These are phyloP conservation scores for Fusarium sp. DNA, from an alignment of 2,329 filamentous ascomycete species.

Conservation along the genomic window DNA sequence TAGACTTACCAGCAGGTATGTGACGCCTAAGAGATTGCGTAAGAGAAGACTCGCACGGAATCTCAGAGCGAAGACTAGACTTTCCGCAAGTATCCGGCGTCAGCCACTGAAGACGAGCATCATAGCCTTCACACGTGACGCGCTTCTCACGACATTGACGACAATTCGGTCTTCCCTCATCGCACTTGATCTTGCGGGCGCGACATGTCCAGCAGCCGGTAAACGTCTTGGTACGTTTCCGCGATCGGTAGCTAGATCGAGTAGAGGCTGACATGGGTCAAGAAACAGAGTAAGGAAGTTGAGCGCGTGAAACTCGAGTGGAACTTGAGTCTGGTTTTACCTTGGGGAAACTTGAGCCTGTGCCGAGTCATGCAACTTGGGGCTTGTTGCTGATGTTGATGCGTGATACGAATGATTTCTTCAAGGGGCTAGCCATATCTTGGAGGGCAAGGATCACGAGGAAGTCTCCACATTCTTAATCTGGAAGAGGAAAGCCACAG, in stretches of 20 bases:
- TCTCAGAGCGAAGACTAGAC: not conserved
- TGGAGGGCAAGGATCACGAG: not conserved
- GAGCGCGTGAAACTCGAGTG: not conserved
- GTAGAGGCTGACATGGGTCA: conserved; percentile 15
- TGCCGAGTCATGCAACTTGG: not conserved
- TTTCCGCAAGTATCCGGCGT: not conserved
- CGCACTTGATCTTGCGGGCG: conserved; percentile 50
- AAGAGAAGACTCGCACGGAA: not conserved
- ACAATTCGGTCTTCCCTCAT: conserved; percentile 48
- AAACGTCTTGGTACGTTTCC: conserved; percentile 43
- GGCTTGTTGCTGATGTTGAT: not conserved
- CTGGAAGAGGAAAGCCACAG: not conserved
- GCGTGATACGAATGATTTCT: not conserved
- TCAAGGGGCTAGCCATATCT: not conserved
- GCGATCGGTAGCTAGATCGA: not conserved
- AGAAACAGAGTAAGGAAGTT: not conserved
- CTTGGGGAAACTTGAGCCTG: not conserved
- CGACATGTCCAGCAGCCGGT: conserved; percentile 51
- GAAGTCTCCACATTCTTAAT: not conserved
- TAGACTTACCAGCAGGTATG: conserved; percentile 20
- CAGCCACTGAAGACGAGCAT: conserved; percentile 44
- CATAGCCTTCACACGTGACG: conserved; percentile 46
- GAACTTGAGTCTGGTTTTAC: not conserved
- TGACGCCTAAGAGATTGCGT: conserved; percentile 3
- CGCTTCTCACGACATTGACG: conserved; percentile 45